Percentiles rank a stretch among this genome's conserved stretches.
Evolutionary conservation across 1,139 yeast species (phyloP).

Genomic region (Scheffersomyces cryptocercus): DNA sequence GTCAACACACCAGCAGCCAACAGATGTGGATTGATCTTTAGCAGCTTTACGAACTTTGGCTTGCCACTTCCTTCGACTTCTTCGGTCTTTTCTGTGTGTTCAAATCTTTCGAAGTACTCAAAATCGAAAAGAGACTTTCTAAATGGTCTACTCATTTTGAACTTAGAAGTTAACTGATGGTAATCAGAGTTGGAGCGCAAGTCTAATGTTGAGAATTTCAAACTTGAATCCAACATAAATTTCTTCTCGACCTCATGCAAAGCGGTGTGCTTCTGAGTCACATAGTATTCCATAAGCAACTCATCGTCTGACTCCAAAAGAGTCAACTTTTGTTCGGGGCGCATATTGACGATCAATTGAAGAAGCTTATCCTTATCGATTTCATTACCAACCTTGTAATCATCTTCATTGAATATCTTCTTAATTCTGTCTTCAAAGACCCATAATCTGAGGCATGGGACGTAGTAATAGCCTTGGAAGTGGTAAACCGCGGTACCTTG

Average conservation of each 20-base stretch:
- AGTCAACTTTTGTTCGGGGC: constrained; percentile 7
- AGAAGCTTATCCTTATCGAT: constrained; percentile 14
- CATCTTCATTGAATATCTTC: constrained; percentile 12
- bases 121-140: constrained; percentile 32
- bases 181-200: constrained; percentile 19
- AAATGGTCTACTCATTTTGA: constrained; percentile 29
- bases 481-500: constrained; percentile 26
- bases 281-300: constrained; percentile 11
- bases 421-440: constrained; percentile 22
- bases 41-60: background rate
- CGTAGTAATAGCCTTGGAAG: constrained; percentile 30
- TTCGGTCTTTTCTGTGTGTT: constrained; percentile 7
- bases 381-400: constrained; percentile 12
- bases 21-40: background rate
- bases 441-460: constrained; percentile 35
- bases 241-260: constrained; percentile 14
- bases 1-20: background rate
- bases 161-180: constrained; percentile 23
- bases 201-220: constrained; percentile 18
- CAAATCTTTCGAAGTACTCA: constrained; percentile 24
- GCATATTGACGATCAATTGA: constrained; percentile 13
- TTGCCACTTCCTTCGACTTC: background rate
- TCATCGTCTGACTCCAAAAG: constrained; percentile 10
- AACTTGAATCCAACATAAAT: constrained; percentile 22
- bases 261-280: constrained; percentile 11